These are phyloP conservation scores for Wickerhamomyces tratensis DNA, from an alignment of 805 yeast genomes.

Conservation along the genomic window DNA sequence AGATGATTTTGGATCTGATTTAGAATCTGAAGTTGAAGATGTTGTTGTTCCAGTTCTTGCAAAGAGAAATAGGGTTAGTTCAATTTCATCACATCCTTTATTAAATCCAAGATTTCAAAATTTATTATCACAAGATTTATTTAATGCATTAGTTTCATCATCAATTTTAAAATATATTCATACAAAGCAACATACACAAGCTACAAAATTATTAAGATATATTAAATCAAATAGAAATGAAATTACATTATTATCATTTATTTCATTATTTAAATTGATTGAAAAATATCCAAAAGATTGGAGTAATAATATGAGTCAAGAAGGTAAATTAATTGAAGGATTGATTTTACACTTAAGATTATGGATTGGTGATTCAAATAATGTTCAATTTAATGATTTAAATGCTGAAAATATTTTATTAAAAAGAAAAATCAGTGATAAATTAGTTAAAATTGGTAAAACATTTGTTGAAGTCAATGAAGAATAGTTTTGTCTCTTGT, in stretches of 20 bases:
- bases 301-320: constrained; percentile 6
- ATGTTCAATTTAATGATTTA: constrained; percentile 13
- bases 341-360: constrained; percentile 16
- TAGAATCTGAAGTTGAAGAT: background rate
- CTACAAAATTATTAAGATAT: constrained; percentile 9
- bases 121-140: constrained; percentile 14
- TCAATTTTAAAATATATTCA: constrained; percentile 14
- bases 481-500: too few species aligned
- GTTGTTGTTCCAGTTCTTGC: background rate
- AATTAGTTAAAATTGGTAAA: constrained; percentile 18
- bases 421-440: constrained; percentile 21
- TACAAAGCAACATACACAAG: constrained; percentile 7
- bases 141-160: constrained; percentile 15
- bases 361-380: constrained; percentile 20
- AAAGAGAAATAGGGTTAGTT: background rate
- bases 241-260: constrained; percentile 16
- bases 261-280: constrained; percentile 16
- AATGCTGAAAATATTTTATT: constrained; percentile 14
- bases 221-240: constrained; percentile 11
- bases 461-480: constrained; percentile 11
- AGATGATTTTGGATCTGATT: background rate
- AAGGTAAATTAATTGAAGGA: constrained; percentile 10
- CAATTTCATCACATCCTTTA: background rate
- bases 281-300: constrained; percentile 18
- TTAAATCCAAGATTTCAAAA: constrained; percentile 11